Evolutionary conservation across 208 protist genomes (phyloP).

Genomic region (Leishmania arabica): DNA sequence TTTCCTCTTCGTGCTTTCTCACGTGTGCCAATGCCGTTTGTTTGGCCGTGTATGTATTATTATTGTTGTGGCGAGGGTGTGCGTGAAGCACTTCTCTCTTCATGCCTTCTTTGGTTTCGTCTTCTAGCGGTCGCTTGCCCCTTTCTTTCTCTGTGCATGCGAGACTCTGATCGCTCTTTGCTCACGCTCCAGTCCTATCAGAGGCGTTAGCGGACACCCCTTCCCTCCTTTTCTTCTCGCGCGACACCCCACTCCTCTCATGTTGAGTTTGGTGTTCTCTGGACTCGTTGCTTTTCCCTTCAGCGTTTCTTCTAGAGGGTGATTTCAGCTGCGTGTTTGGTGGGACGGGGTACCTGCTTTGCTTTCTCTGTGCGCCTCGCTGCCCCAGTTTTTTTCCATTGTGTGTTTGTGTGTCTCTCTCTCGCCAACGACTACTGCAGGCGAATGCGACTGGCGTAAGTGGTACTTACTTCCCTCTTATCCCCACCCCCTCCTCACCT

Average conservation of each 20-base stretch:
- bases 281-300: not conserved
- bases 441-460: not conserved
- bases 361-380: not conserved
- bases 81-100: not conserved
- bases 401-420: not conserved
- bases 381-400: not conserved
- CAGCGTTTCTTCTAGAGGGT: not conserved
- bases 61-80: not conserved
- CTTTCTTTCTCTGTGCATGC: not conserved
- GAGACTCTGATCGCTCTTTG: not conserved
- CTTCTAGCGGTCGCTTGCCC: not conserved
- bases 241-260: not conserved
- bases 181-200: not conserved
- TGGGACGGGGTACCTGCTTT: not conserved
- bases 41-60: too few relatives aligned
- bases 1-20: not conserved
- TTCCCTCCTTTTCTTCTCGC: not conserved
- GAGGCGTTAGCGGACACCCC: not conserved
- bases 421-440: not conserved
- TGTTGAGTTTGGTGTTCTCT: not conserved
- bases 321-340: not conserved
- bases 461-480: not conserved
- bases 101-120: not conserved
- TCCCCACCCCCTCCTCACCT: not conserved
- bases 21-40: not conserved